Percentiles rank a stretch among this genome's conserved stretches.
Evolutionary conservation across 1,284 basidiomycete genomes (phyloP).

Genomic region (Takashimella tepidaria): DNA sequence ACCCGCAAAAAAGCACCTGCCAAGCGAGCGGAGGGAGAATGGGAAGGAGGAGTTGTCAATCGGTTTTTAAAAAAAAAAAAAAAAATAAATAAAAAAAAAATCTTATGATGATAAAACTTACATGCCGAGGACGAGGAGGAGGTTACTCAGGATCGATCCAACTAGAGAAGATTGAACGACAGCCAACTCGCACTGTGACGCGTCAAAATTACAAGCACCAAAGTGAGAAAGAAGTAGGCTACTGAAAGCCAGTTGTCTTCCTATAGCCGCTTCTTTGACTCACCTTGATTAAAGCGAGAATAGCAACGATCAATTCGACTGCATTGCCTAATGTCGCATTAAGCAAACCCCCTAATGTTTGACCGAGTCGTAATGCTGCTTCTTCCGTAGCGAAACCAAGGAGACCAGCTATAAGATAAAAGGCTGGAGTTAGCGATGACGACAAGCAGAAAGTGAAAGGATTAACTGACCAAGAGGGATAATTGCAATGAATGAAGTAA

Average conservation of each 20-base stretch:
- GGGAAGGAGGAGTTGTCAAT: no score
- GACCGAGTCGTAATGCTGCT: slow-evolving; percentile 64
- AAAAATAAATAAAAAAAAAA: slow-evolving; percentile 43
- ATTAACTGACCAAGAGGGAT: slow-evolving; percentile 43
- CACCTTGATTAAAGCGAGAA: slow-evolving; percentile 43
- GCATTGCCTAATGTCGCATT: slow-evolving; percentile 74
- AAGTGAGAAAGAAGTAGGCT: no score
- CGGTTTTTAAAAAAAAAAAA: background rate
- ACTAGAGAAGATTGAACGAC: slow-evolving; percentile 55
- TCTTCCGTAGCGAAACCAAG: slow-evolving; percentile 85
- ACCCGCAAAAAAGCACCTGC: slow-evolving; percentile 46
- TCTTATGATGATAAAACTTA: slow-evolving; percentile 50
- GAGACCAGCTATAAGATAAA: slow-evolving; percentile 57
- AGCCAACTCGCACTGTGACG: slow-evolving; percentile 41
- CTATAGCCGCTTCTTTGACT: background rate
- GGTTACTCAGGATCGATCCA: slow-evolving; percentile 60
- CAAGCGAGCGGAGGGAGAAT: background rate
- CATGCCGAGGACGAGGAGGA: slow-evolving; percentile 74
- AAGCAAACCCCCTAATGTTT: slow-evolving; percentile 76
- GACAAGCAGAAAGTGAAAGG: background rate
- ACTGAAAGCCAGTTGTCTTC: no score
- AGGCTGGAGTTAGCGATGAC: background rate
- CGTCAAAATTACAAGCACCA: no score
- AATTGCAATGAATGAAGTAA: slow-evolving; percentile 47
- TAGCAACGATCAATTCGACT: slow-evolving; percentile 47